A percentile compares a stretch with the other conserved stretches of the same genome.
Conservation (phyloP, 2,329 filamentous ascomycete genomes). For the Phialophora tarda region DNA sequence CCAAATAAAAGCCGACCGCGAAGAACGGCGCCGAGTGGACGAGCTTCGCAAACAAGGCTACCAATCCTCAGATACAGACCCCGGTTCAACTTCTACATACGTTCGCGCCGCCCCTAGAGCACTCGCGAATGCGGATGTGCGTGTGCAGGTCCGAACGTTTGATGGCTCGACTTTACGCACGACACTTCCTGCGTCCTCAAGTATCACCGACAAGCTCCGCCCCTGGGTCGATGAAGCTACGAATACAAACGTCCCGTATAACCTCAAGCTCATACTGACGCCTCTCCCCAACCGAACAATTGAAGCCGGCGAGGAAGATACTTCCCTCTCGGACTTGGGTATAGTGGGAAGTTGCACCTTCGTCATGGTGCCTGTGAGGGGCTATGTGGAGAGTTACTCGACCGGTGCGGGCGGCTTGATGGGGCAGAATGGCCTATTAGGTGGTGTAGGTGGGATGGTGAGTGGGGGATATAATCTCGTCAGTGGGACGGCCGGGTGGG, state of each 20-base stretch:
- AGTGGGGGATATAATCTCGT: conserved; percentile 52
- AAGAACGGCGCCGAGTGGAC: conserved; percentile 65
- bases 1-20: conserved; percentile 77
- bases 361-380: conserved; percentile 74
- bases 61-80: conserved; percentile 21
- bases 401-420: conserved; percentile 37
- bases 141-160: conserved; percentile 79
- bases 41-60: conserved; percentile 53
- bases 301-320: conserved; percentile 73
- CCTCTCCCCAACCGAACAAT: conserved; percentile 77
- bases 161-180: conserved; percentile 80
- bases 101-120: conserved; percentile 20
- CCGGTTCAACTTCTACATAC: conserved; percentile 26
- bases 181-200: conserved; percentile 69
- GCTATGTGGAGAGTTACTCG: conserved; percentile 65
- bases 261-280: conserved; percentile 81
- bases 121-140: conserved; percentile 50
- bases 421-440: conserved; percentile 8
- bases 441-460: conserved; percentile 45
- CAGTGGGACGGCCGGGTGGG: conserved; percentile 51
- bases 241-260: conserved; percentile 64
- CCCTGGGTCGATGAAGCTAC: conserved; percentile 68
- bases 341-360: conserved; percentile 81
- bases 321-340: conserved; percentile 70
- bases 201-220: conserved; percentile 70